These are phyloP conservation scores for Auriscalpium orientale DNA, from an alignment of 768 basidiomycete species.

Conservation along the genomic window DNA sequence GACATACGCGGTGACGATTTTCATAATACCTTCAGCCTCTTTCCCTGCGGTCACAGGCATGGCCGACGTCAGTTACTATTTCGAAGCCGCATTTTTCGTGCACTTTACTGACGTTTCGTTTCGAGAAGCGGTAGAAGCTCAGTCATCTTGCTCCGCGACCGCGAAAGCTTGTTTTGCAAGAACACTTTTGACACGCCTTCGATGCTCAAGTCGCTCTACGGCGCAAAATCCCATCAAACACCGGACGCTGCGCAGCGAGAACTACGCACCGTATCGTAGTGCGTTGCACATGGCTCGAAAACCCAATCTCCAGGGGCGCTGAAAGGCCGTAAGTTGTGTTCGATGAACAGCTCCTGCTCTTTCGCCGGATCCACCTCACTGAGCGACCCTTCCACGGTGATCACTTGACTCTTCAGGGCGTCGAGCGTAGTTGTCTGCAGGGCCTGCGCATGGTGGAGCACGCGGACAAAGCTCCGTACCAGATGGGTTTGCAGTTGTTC, in stretches of 20 bases:
- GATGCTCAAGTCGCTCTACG: constrained; percentile 51
- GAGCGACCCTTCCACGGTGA: constrained; percentile 40
- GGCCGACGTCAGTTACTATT: not conserved
- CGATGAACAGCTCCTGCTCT: constrained; percentile 68
- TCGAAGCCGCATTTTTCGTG: constrained; percentile 4
- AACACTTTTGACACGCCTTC: constrained; percentile 70
- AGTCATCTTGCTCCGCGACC: constrained; percentile 50
- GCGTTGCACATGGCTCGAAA: constrained; percentile 67
- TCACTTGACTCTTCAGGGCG: constrained; percentile 42
- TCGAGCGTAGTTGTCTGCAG: constrained; percentile 56
- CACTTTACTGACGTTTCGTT: constrained; percentile 47
- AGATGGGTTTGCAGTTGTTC: constrained; percentile 67
- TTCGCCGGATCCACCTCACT: constrained; percentile 43
- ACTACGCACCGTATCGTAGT: constrained; percentile 66
- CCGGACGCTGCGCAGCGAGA: not conserved
- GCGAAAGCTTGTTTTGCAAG: constrained; percentile 69
- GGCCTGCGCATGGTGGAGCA: constrained; percentile 52
- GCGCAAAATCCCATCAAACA: not conserved
- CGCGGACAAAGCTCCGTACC: constrained; percentile 42
- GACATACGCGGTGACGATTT: constrained; percentile 39
- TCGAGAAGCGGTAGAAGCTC: constrained; percentile 53
- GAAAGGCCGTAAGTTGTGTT: constrained; percentile 64
- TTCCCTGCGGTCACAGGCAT: constrained; percentile 29
- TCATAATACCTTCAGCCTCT: constrained; percentile 46
- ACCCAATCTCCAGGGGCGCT: constrained; percentile 54